Conservation (phyloP, 2,329 filamentous ascomycete species). For the Colletotrichum plurivorum region DNA sequence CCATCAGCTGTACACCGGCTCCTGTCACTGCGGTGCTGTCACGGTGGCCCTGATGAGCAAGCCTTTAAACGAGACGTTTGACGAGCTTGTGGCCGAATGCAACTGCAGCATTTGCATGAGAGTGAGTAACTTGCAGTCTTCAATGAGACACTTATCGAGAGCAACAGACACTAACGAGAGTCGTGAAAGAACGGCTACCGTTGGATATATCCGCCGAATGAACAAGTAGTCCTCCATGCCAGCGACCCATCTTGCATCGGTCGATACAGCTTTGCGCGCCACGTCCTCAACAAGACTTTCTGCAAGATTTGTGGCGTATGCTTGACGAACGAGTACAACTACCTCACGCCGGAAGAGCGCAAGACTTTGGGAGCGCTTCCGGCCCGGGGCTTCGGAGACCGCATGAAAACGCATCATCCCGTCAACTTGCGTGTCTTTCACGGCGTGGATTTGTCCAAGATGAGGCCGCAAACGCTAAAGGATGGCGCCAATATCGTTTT, state of each 20-base stretch:
- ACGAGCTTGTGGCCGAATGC: conserved; percentile 55
- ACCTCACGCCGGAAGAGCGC: conserved; percentile 53
- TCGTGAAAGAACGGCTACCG: conserved; percentile 54
- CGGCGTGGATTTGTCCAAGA: conserved; percentile 51
- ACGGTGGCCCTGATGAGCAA: conserved; percentile 58
- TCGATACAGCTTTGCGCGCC: conserved; percentile 55
- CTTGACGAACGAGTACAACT: conserved; percentile 50
- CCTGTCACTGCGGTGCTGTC: conserved; percentile 67
- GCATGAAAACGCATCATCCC: conserved; percentile 41
- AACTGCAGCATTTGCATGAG: conserved; percentile 65
- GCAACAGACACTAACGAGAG: background rate
- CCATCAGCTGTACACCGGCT: conserved; percentile 60
- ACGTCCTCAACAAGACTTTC: conserved; percentile 57
- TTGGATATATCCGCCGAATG: conserved; percentile 60
- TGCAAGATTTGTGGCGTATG: conserved; percentile 63
- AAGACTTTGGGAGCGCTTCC: conserved; percentile 45
- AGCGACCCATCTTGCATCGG: conserved; percentile 52
- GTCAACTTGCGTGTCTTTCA: conserved; percentile 58
- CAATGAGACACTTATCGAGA: background rate
- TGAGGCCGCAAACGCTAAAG: conserved; percentile 43
- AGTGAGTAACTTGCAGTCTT: conserved; percentile 42
- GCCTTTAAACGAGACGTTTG: conserved; percentile 55
- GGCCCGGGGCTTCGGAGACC: background rate
- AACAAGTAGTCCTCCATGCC: conserved; percentile 57
- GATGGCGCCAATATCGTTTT: conserved; percentile 47